phyloP scores from a whole-genome alignment of 371 early-diverging fungal genomes.

The Apophysomyces elegans region DNA sequence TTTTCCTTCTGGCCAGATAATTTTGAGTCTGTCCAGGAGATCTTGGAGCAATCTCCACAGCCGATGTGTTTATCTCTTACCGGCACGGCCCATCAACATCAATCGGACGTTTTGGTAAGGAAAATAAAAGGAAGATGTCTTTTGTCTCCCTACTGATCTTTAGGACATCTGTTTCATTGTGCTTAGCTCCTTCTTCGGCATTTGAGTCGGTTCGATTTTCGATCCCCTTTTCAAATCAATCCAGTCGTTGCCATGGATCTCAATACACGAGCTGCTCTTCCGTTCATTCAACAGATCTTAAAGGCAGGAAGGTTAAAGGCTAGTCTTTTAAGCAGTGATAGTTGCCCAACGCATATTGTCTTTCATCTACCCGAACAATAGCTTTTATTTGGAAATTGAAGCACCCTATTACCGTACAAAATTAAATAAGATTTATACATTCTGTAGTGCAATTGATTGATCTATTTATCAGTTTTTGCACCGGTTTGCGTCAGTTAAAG shows the following conservation, averaged over 20 bases:
- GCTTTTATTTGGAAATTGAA: background rate
- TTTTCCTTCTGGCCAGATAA: constrained; percentile 40
- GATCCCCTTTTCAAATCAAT: constrained; percentile 31
- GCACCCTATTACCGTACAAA: background rate
- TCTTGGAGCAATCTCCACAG: constrained; percentile 18
- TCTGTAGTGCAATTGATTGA: too few species aligned
- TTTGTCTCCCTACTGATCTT: background rate
- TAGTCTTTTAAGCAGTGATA: background rate
- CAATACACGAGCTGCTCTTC: constrained; percentile 22
- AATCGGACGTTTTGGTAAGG: constrained; percentile 26
- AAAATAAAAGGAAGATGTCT: background rate
- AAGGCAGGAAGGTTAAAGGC: background rate
- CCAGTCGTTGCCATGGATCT: constrained; percentile 29
- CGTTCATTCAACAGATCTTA: constrained; percentile 23
- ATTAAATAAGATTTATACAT: background rate
- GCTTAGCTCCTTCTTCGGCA: constrained; percentile 10
- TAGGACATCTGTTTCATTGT: background rate
- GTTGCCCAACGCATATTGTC: background rate
- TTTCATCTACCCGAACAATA: background rate
- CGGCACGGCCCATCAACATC: constrained; percentile 30
- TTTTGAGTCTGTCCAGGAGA: constrained; percentile 30
- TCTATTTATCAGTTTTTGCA: too few species aligned
- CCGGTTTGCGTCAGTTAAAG: too few species aligned
- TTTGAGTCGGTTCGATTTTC: constrained; percentile 27
- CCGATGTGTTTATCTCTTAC: constrained; percentile 18